Conservation (phyloP, 179 eudicot species). For the Spergularia azorica region DNA sequence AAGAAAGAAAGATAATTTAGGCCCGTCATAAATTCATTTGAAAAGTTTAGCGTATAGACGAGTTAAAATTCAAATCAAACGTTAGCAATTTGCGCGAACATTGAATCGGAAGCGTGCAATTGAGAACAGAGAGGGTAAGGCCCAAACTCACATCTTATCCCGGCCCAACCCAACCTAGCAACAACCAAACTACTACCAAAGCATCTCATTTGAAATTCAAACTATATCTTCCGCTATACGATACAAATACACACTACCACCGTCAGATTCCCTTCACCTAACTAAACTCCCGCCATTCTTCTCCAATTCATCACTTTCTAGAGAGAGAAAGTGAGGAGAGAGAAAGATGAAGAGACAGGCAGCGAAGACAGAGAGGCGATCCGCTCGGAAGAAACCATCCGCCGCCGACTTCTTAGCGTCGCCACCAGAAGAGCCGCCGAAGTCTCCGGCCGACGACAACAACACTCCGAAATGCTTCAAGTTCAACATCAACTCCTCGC, state of each 20-base stretch:
- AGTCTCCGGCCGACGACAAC: constrained; percentile 28
- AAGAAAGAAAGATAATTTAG: too few species aligned
- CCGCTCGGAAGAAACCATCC: constrained; percentile 34
- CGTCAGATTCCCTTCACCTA: too few species aligned
- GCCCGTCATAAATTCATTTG: too few species aligned
- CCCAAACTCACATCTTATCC: too few species aligned
- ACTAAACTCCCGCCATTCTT: constrained; percentile 23
- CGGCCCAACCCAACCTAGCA: too few species aligned
- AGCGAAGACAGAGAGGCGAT: constrained; percentile 32
- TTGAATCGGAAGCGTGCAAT: too few species aligned
- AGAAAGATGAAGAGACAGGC: constrained; percentile 22
- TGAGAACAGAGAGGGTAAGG: too few species aligned
- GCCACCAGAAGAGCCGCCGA: constrained; percentile 26
- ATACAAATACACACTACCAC: too few species aligned
- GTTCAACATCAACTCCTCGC: constrained; percentile 46
- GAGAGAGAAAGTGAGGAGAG: neutral
- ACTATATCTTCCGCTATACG: neutral
- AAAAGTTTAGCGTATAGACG: too few species aligned
- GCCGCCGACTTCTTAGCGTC: constrained; percentile 44
- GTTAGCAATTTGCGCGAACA: too few species aligned
- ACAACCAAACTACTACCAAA: too few species aligned
- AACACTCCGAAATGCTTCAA: constrained; percentile 40
- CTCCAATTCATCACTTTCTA: neutral
- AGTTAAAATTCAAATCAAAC: too few species aligned
- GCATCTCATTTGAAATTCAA: constrained; percentile 1